phyloP scores from a whole-genome alignment of 1,139 yeast species.

The Magnusiomyces fungicola region DNA sequence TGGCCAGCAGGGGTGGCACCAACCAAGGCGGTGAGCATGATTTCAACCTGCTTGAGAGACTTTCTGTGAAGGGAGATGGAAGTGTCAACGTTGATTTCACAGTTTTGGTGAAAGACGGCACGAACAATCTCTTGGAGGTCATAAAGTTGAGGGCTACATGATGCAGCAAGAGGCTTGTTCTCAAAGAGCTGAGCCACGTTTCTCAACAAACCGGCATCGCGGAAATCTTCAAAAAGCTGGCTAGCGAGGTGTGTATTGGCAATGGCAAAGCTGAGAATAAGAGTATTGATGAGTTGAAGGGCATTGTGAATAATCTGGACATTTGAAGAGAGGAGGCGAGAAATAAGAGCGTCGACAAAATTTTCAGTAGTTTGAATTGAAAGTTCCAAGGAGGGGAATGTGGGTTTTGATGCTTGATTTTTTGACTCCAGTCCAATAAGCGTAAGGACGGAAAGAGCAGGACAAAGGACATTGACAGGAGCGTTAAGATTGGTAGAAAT shows the following conservation, averaged over 20 bases:
- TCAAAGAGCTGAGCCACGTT: conserved; percentile 24
- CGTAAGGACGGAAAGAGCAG: conserved; percentile 25
- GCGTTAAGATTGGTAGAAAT: conserved; percentile 22
- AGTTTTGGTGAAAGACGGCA: conserved; percentile 23
- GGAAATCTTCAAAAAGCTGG: conserved; percentile 20
- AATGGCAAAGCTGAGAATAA: conserved; percentile 23
- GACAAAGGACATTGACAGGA: conserved; percentile 22
- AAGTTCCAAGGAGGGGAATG: conserved; percentile 19
- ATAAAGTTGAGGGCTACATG: conserved; percentile 25
- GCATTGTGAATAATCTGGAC: conserved; percentile 24
- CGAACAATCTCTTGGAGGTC: conserved; percentile 27
- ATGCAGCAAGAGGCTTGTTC: conserved; percentile 23
- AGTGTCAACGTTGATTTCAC: conserved; percentile 17
- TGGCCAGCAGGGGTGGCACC: conserved; percentile 19
- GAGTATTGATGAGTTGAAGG: conserved; percentile 23
- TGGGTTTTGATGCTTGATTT: conserved; percentile 15
- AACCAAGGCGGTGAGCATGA: conserved; percentile 21
- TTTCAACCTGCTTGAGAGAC: conserved; percentile 21
- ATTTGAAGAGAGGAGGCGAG: conserved; percentile 21
- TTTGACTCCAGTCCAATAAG: conserved; percentile 23
- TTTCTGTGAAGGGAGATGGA: conserved; percentile 19
- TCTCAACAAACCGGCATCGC: conserved; percentile 25
- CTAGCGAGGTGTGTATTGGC: conserved; percentile 19
- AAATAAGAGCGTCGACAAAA: conserved; percentile 21
- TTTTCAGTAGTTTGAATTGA: conserved; percentile 18